phyloP scores from a whole-genome alignment of 2,329 filamentous ascomycete species.

The Colletotrichum sp. region DNA sequence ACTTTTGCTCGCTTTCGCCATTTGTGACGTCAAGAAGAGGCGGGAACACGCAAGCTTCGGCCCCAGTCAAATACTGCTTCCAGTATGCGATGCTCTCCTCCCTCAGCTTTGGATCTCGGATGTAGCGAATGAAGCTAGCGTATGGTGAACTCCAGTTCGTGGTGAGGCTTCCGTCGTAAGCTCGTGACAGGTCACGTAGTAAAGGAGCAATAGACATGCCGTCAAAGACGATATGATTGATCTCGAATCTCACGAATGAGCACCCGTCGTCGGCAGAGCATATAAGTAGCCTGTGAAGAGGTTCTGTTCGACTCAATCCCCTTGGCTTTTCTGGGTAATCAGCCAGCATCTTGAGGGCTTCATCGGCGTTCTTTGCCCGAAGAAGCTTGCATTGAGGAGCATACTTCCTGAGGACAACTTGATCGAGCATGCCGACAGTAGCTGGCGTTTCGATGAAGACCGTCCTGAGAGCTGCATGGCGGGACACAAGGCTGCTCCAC shows the following conservation, averaged over 20 bases:
- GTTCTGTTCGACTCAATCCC: background rate
- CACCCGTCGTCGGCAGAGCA: background rate
- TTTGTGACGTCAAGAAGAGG: conserved; percentile 13
- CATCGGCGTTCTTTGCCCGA: background rate
- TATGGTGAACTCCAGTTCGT: conserved; percentile 11
- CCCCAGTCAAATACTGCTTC: conserved; percentile 27
- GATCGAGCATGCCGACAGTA: conserved; percentile 23
- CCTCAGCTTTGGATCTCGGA: conserved; percentile 22
- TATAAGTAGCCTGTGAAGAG: background rate
- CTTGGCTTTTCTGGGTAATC: background rate
- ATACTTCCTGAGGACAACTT: conserved; percentile 30
- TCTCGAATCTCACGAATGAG: background rate
- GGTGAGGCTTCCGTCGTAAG: conserved; percentile 26
- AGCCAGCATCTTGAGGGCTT: background rate
- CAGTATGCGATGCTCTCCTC: conserved; percentile 29
- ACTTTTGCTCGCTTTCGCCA: background rate
- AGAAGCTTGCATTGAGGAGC: background rate
- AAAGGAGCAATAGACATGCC: conserved; percentile 34
- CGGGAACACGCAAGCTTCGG: conserved; percentile 32
- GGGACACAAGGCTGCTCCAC: conserved; percentile 30
- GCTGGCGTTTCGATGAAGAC: conserved; percentile 36
- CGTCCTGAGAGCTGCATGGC: conserved; percentile 34
- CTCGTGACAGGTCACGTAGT: conserved; percentile 29
- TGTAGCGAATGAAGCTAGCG: conserved; percentile 24
- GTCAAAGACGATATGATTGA: conserved; percentile 38